These are phyloP conservation scores for Aspergillus sclerotioniger DNA, from an alignment of 495 filamentous ascomycete genomes.

Conservation along the genomic window DNA sequence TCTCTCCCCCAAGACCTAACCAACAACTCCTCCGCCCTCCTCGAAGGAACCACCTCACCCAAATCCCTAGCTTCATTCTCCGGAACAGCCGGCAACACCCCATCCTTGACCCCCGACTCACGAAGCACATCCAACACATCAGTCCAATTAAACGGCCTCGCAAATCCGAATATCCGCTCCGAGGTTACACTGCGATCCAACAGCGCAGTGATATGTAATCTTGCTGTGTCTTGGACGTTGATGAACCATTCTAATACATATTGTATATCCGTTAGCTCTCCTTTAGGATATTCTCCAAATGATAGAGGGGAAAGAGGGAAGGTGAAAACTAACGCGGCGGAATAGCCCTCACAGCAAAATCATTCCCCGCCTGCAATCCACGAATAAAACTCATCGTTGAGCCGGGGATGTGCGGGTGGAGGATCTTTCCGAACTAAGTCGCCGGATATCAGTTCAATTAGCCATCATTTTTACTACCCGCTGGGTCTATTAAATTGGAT, in stretches of 20 bases:
- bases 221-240: constrained; percentile 49
- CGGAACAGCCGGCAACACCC: too few species aligned
- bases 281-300: too few species aligned
- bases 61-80: constrained; percentile 6
- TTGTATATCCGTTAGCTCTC: too few species aligned
- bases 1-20: too few species aligned
- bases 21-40: constrained; percentile 15
- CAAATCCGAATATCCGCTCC: constrained; percentile 43
- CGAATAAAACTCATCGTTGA: constrained; percentile 23
- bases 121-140: constrained; percentile 20
- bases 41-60: constrained; percentile 9
- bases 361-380: constrained; percentile 27
- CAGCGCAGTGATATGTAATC: constrained; percentile 47
- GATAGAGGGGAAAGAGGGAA: neutral
- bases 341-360: constrained; percentile 7
- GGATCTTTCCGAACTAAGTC: constrained; percentile 23
- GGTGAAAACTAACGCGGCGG: constrained; percentile 22
- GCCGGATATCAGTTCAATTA: neutral
- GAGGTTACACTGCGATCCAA: constrained; percentile 37
- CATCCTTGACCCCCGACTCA: too few species aligned
- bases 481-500: too few species aligned
- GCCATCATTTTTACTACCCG: too few species aligned
- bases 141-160: constrained; percentile 15
- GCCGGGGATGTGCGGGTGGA: constrained; percentile 26
- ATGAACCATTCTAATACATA: constrained; percentile 42